Evolutionary conservation across 306 rosid genomes (phyloP), one percentile per base, ranked within the genome.

Genomic region (Clitoria ternatea): DNA sequence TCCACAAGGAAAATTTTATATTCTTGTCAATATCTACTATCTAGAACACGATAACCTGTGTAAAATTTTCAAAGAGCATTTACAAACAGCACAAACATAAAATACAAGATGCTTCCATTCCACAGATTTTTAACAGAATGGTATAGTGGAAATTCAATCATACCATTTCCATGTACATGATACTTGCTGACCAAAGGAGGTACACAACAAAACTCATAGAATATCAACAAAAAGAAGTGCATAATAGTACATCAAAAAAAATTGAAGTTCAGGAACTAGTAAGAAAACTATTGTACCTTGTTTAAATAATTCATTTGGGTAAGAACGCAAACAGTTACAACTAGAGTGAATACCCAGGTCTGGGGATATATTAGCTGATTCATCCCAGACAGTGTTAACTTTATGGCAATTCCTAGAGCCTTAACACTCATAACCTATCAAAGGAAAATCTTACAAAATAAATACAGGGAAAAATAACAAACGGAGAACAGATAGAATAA

Each of bases 281-380:
- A 66, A 59, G 61, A 77, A 66, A 63, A 1, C 5, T 36, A 79
- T 6, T 15, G 35, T 74, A 91, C 99, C 99, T 91, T 95, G 77
- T 95, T 95, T 69, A 95, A 85, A 86, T 95, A 95, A 86, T 95
- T 95, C 99, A 95, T 95, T 81, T 95, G 99, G 66, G 96, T 95
- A 82, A 95, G 96, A 79, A 95, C 89, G 74, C 99, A 95, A 57
- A 80, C 66, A 66, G 85, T 68, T 47, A 95, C 99, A 68, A 95
- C 91, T 69, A 91, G 55, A 59, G 91, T 80, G 72, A 95, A 95
- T 66, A 68, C 89, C 99, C 99, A 95, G 13, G 99, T 91, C 76
- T 95, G 96, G 42, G 99, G 99, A 79, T 80, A 95, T 78, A 87
- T 74, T 64, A 95, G 87, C 73, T 95, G 99, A 84, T 91, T 95